Evolutionary conservation across 2,329 filamentous ascomycete species (phyloP), one percentile per base, ranked within the genome.

Genomic region (Fusarium brachygibbosum): DNA sequence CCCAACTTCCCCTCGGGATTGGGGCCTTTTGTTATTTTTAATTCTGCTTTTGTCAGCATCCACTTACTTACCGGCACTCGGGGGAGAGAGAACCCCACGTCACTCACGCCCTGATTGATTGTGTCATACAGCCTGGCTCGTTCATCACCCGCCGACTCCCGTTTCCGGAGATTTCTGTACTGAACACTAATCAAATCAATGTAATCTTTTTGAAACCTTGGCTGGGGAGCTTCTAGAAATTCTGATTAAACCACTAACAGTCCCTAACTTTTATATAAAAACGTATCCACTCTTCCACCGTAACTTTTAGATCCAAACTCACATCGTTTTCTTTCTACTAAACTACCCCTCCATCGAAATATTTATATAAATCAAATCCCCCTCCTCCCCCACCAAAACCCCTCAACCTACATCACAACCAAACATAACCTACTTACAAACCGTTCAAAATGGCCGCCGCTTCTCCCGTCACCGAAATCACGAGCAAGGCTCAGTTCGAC

Each of bases 401-500:
- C 63, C 69, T 59, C 68, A 66, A 54, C 32, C 45, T 40, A 14
- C 37, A 21, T 38, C 38, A 68, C 56, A 38, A 50, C 56, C 41
- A 29, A 55, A 54, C 40, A 41, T 19, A 32, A 48, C 37, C 21
- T 28, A 21, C 50, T 11, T n/a, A 35, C 54, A 58, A 49, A 40
- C 53, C 35, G 40, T 66, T 51, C 68, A 75, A 37, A 66, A 81
- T 79, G 77, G 46, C 59, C 45, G 58, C 58, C 53, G 25, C 58
- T 32, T 62, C 77, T 66, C 74, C 80, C 74, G 55, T 77, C 42
- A 57, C 46, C 61, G 74, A 77, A 71, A 80, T 86, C 75, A 78
- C 74, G 59, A 76, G 80, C 49, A 78, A 79, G 68, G 73, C 79
- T 51, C 80, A 87, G 70, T 86, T 88, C 72, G 76, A 85, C 64